These are phyloP conservation scores for Leucogyrophana mollusca DNA, from an alignment of 768 basidiomycete species.

Conservation along the genomic window DNA sequence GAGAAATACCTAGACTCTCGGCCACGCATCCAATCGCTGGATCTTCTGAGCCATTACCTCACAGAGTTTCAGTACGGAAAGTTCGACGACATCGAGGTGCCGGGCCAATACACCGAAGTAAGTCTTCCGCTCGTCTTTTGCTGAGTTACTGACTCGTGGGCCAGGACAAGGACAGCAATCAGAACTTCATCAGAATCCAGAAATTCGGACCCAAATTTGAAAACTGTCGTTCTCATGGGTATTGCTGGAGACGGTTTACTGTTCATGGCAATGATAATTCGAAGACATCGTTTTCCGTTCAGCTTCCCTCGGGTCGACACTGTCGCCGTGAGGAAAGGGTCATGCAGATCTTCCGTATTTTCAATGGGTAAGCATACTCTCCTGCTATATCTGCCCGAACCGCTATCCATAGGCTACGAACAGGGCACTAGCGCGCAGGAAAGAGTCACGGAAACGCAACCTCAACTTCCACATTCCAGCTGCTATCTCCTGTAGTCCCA, in stretches of 20 bases:
- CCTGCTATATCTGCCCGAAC: neutral
- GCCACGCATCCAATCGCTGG: constrained; percentile 81
- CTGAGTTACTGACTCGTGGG: neutral
- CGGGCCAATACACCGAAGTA: constrained; percentile 98
- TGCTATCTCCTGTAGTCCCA: constrained; percentile 80
- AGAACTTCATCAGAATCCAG: constrained; percentile 85
- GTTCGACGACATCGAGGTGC: constrained; percentile 96
- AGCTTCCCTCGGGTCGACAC: constrained; percentile 81
- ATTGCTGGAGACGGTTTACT: constrained; percentile 87
- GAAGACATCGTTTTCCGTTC: constrained; percentile 86
- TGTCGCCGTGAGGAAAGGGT: constrained; percentile 91
- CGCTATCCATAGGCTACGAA: constrained; percentile 3
- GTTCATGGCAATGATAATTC: constrained; percentile 91
- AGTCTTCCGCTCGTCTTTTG: constrained; percentile 10
- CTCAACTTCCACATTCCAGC: constrained; percentile 90
- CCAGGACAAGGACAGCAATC: constrained; percentile 93
- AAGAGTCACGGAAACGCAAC: constrained; percentile 91
- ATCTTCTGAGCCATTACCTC: constrained; percentile 86
- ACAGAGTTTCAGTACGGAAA: constrained; percentile 98
- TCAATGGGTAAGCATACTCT: constrained; percentile 69
- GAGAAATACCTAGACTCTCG: constrained; percentile 81
- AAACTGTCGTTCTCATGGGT: constrained; percentile 81
- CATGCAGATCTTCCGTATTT: constrained; percentile 89
- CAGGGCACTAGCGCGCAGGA: constrained; percentile 82
- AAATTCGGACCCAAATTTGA: constrained; percentile 92